A percentile compares a stretch with the other conserved stretches of the same genome.
Conservation (phyloP, 2,329 filamentous ascomycete genomes). For the Claviceps africana region DNA sequence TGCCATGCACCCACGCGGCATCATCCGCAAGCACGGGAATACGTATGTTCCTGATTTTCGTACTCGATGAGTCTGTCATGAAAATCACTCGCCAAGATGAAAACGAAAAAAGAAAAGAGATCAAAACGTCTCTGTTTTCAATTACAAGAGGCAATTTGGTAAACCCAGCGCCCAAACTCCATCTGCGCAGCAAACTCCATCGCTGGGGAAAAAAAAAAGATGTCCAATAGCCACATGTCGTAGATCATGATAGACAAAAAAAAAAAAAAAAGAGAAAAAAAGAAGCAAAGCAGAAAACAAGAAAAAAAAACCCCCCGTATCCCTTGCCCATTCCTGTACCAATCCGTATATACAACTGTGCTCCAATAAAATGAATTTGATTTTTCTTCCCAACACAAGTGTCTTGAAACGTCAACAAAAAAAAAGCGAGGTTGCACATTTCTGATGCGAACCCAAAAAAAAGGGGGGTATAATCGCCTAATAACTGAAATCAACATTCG, state of each 20-base stretch:
- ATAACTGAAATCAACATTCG: slow-evolving; percentile 49
- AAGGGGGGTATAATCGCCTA: slow-evolving; percentile 14
- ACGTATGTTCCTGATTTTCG: too few relatives aligned
- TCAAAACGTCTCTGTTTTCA: too few relatives aligned
- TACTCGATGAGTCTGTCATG: too few relatives aligned
- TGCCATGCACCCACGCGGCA: too few relatives aligned
- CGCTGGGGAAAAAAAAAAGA: slow-evolving; percentile 6
- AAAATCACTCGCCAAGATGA: too few relatives aligned
- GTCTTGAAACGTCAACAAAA: too few relatives aligned
- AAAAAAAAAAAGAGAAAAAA: background rate
- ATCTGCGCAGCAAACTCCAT: slow-evolving; percentile 5
- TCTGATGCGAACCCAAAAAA: background rate
- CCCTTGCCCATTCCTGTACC: background rate
- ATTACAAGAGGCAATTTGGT: background rate
- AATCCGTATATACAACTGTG: background rate
- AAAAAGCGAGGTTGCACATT: too few relatives aligned
- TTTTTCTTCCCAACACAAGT: too few relatives aligned
- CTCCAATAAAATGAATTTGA: background rate
- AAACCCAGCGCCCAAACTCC: background rate
- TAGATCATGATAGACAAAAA: too few relatives aligned
- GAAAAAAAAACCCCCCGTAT: background rate
- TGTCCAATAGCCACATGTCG: too few relatives aligned
- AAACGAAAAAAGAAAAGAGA: too few relatives aligned
- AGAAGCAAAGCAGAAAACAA: background rate
- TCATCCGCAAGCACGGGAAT: too few relatives aligned